A percentile compares a stretch with the other conserved stretches of the same genome.
Conservation (phyloP, 306 rosid genomes). For the Medicago arabica region DNA sequence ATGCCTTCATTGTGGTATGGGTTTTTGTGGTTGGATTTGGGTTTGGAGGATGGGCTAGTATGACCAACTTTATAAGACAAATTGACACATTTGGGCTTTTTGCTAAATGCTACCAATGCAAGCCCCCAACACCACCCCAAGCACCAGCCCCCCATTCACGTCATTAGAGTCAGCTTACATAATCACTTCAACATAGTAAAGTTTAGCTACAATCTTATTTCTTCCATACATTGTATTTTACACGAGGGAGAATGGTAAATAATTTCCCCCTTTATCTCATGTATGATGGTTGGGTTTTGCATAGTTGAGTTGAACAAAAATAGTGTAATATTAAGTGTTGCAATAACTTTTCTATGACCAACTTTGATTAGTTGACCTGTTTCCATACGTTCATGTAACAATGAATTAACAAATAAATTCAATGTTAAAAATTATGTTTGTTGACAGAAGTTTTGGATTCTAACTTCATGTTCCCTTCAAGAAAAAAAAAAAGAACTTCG, state of each 20-base stretch:
- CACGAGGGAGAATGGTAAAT: constrained; percentile 58
- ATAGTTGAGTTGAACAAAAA: constrained; percentile 44
- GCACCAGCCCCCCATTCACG: constrained; percentile 47
- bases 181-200: not conserved
- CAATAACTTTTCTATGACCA: too few relatives aligned
- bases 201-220: constrained; percentile 25
- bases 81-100: constrained; percentile 86
- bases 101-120: constrained; percentile 94
- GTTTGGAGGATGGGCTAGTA: constrained; percentile 98
- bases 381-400: too few relatives aligned
- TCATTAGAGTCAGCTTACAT: constrained; percentile 38
- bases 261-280: constrained; percentile 48
- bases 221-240: constrained; percentile 64
- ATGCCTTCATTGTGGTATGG: constrained; percentile 78
- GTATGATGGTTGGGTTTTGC: constrained; percentile 54
- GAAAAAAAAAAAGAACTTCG: too few relatives aligned
- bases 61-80: constrained; percentile 81
- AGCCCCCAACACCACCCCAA: constrained; percentile 46
- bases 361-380: too few relatives aligned
- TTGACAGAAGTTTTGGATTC: too few relatives aligned
- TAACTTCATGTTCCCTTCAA: too few relatives aligned
- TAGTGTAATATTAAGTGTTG: constrained; percentile 54
- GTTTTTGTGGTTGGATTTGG: constrained; percentile 83
- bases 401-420: too few relatives aligned
- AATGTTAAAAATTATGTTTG: too few relatives aligned